Base-by-base conservation (phyloP, 177 flowering plant species). In the Vitis hybrid region DNA sequence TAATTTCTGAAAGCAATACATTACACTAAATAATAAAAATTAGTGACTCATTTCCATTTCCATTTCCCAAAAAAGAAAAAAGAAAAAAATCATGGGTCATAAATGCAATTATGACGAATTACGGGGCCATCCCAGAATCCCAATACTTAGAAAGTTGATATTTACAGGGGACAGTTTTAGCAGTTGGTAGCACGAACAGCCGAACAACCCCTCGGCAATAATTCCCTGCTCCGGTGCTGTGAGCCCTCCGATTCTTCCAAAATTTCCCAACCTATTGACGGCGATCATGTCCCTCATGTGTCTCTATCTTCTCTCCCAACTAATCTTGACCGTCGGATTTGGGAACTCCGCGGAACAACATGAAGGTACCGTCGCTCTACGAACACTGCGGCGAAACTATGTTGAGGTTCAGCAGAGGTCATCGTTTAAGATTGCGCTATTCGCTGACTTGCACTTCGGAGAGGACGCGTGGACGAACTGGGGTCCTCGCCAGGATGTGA, bases 381-480 rank as follows among this genome's bases (percentile, higher is more conserved):
- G 64, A n/a, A 62, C 79, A 3, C 18, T 68, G 63, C 57, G 75
- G 64, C 78, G 45, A 14, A 71, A 52, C 7, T 0, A 12, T 26
- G 79, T 83, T n/a, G 78, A n/a, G 51, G 29, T 74, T 9, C 77
- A 78, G 58, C 63, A 68, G 3, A 77, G 78, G 9, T 60, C 83
- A 33, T 63, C 87, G 53, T 90, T 88, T 79, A 91, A 84, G 80
- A 82, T 90, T 1, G 97, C 86, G 1, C 45, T 92, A 31, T 94
- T 94, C 50, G 97, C 97, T 0, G 99, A 94, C 79, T 79, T 94
- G 53, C 97, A 92, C 64, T 94, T 85, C 21, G 98, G 98, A 7
- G 97, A 92, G 81, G 72, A 84, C 70, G 91, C 92, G 8, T 92
- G 91, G 93, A 89, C 93, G 2, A 84, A 85, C 18, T 94, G 97